Conservation (phyloP, 768 basidiomycete species). For the Trametes coccinea region DNA sequence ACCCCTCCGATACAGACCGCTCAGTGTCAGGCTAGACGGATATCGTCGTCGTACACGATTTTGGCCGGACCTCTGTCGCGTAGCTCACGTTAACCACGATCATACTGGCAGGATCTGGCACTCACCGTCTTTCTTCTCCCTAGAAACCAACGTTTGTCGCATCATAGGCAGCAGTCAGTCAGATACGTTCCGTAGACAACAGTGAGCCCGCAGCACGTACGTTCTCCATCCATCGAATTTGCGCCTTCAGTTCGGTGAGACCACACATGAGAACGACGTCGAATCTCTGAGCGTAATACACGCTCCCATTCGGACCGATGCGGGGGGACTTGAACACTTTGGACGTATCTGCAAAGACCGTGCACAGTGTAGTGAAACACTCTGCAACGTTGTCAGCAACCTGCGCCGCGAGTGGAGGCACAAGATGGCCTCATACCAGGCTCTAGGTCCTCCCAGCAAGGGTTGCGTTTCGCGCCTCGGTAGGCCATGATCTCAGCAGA, state of each 20-base stretch:
- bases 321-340: slow-evolving; percentile 20
- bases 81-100: not conserved
- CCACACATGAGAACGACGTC: slow-evolving; percentile 47
- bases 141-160: not conserved
- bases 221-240: slow-evolving; percentile 45
- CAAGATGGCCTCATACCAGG: slow-evolving; percentile 25
- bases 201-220: not conserved
- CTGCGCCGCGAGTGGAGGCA: not conserved
- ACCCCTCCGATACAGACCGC: not conserved
- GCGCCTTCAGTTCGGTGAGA: slow-evolving; percentile 47
- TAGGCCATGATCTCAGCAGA: slow-evolving; percentile 35
- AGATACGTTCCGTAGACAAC: too few relatives aligned
- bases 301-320: slow-evolving; percentile 11
- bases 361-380: slow-evolving; percentile 38
- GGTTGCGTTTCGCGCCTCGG: slow-evolving; percentile 30
- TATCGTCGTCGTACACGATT: slow-evolving; percentile 19
- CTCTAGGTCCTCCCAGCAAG: slow-evolving; percentile 38
- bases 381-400: slow-evolving; percentile 23
- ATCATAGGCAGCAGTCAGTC: not conserved
- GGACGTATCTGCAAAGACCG: slow-evolving; percentile 36
- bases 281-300: slow-evolving; percentile 34
- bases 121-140: slow-evolving; percentile 23
- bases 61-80: slow-evolving; percentile 13
- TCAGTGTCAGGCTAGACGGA: not conserved
- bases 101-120: not conserved